Percentiles rank a stretch among this genome's conserved stretches.
Conservation (phyloP, 2,329 filamentous ascomycete species). For the Lasiodiplodia gonubiensis region DNA sequence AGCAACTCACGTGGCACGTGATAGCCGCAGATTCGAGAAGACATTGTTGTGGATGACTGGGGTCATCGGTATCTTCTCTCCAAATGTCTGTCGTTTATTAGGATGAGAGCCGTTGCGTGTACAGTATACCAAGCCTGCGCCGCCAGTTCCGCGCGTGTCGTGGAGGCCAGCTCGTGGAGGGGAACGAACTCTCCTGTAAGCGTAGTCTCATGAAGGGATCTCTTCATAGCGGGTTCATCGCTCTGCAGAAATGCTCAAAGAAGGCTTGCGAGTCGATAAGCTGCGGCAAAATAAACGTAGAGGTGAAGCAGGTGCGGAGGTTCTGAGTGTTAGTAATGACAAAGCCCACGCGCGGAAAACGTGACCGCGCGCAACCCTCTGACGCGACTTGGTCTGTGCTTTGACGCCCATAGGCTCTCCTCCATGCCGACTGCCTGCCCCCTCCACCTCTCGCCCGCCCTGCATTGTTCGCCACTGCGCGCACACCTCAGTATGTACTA, state of each 20-base stretch:
- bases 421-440: not conserved
- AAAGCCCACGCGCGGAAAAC: not conserved
- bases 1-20: not conserved
- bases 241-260: not conserved
- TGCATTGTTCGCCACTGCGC: not conserved
- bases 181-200: not conserved
- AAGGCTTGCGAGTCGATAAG: not conserved
- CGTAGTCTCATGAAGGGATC: not conserved
- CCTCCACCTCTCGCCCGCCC: not conserved
- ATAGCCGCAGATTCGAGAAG: not conserved
- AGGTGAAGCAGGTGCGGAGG: not conserved
- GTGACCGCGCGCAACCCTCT: constrained; percentile 9
- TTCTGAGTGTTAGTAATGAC: not conserved
- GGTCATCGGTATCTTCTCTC: not conserved
- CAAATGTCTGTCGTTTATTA: not conserved
- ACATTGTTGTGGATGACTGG: not conserved
- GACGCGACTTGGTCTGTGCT: constrained; percentile 21
- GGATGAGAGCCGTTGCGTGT: not conserved
- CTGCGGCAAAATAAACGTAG: not conserved
- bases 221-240: not conserved
- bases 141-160: not conserved
- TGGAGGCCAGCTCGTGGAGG: not conserved
- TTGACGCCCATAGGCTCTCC: not conserved
- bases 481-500: not conserved
- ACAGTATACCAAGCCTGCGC: not conserved